Evolutionary conservation across 148 eudicot genomes (phyloP), one percentile per base, ranked within the genome.

Genomic region (Nepenthes mirabilis): DNA sequence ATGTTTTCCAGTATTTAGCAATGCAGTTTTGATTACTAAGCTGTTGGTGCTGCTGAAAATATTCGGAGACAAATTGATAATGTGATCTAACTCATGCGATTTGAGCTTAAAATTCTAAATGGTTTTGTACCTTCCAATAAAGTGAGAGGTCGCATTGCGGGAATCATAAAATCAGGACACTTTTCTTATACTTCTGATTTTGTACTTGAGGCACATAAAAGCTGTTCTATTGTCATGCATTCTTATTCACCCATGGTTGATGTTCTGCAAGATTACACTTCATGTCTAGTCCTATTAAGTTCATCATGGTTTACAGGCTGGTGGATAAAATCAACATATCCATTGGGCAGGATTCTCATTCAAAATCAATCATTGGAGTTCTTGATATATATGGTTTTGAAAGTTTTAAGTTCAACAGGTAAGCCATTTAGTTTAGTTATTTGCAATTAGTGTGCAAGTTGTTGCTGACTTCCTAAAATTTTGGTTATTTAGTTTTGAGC

Each of bases 271-370:
- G 45, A 40, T 40, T 40, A 40, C 13, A 10, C n/a, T 58, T 37
- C 35, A 43, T 14, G 12, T n/a, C 33, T 50, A 12, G 11, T 66
- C 35, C 36, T 71, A 11, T 36, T 70, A 53, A 66, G 40, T 63
- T 58, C 55, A 56, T 73, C 36, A 54, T 63, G 60, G 43, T 56
- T 48, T 58, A 34, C 77, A 94, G 99, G 99, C 83, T 94, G 68
- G 99, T 94, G 82, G 95, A 94, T 47, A 94, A 74, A 70, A 84
- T 94, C 74, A 91, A 89, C 79, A 77, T 37, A 65, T 89, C 97
- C 33, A 94, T 94, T 68, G 99, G 99, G 64, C 99, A 94, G 70
- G 99, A 94, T 79, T 93, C 97, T 43, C 82, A 65, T 70, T 86
- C 99, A 62, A 90, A 82, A 64, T 77, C 86, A 12, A 80, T 94